Base-by-base conservation (phyloP, 2,329 filamentous ascomycete species). In the Talaromyces sp. region DNA sequence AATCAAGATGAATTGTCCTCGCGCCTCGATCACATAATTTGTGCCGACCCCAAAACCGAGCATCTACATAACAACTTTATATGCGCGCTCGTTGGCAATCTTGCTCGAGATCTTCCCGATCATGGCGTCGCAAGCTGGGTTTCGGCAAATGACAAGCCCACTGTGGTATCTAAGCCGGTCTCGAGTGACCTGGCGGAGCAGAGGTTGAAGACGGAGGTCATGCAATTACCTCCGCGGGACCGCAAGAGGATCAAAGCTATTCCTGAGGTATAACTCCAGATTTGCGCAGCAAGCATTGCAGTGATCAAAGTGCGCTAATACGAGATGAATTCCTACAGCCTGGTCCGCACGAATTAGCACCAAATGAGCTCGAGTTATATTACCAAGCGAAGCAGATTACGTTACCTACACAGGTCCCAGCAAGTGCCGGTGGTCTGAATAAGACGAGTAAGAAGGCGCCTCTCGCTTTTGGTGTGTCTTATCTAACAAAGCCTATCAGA, bases 351-450 rank as follows among this genome's bases (percentile, higher is more conserved):
- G 73, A 76, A 57, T 57, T 64, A 9, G 56, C 64, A 25, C 71
- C 67, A 12, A 75, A 69, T 62, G 73, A 76, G 62, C 67, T 78
- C 56, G 77, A 80, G 64, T 73, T 79, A 67, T 80, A 79, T 58
- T 75, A 80, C 46, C 69, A 74, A 28, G 79, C 78, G 9, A 79
- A 79, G 63, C 77, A 79, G 62, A 80, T 81, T 60, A 83, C 82
- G 69, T 72, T 82, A 50, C 80, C 83, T 31, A 83, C 88, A 33
- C 85, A 91, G 62, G 83, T 86, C 8, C 87, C 88, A 28, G 83
- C 87, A 31, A 87, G 86, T 70, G 88, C 88, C 25, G 88, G 86
- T 31, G 89, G 89, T 21, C 82, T 93, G 52, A 92, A 91, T 68
- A 92, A 93, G 81, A 96, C 83, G 39, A 86, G 89, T 92, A 81